A percentile compares a stretch with the other conserved stretches of the same genome.
Evolutionary conservation across 2,329 filamentous ascomycete genomes (phyloP).

Genomic region (Colletotrichum aenigma): DNA sequence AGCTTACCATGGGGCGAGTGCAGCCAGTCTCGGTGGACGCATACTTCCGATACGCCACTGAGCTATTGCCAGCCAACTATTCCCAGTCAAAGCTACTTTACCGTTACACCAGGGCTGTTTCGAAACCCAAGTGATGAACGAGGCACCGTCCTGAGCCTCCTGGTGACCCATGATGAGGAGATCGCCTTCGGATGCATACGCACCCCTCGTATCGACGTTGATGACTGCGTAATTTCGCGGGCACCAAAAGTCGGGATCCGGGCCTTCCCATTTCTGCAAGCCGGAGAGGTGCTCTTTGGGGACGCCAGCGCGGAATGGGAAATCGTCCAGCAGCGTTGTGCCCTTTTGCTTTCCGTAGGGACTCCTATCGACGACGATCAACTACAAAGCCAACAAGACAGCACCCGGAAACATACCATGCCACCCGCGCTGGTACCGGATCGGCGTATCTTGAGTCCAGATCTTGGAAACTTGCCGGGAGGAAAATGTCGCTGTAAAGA

Average conservation of each 20-base stretch:
- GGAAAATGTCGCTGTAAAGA: not conserved
- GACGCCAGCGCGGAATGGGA: not conserved
- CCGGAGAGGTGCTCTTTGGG: not conserved
- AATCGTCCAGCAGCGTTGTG: not conserved
- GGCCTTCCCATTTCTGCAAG: not conserved
- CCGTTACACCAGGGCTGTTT: not conserved
- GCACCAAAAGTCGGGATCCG: not conserved
- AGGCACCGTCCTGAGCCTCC: not conserved
- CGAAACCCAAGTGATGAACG: not conserved
- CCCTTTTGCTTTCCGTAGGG: not conserved
- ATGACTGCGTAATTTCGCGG: not conserved
- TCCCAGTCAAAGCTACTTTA: not conserved
- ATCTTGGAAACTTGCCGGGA: not conserved
- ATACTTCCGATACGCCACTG: not conserved
- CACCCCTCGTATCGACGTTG: not conserved
- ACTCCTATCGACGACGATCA: not conserved
- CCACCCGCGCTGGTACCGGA: not conserved
- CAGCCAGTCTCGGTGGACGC: not conserved
- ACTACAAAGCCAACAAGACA: accelerated
- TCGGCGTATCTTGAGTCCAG: not conserved
- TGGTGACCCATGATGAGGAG: not conserved
- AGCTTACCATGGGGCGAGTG: not conserved
- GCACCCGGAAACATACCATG: not conserved
- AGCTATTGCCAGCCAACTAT: not conserved
- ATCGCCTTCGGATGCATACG: not conserved